A percentile compares a stretch with the other conserved stretches of the same genome.
phyloP scores from a whole-genome alignment of 129 eudicot genomes.

The Chrysanthemum lavandulifolium region DNA sequence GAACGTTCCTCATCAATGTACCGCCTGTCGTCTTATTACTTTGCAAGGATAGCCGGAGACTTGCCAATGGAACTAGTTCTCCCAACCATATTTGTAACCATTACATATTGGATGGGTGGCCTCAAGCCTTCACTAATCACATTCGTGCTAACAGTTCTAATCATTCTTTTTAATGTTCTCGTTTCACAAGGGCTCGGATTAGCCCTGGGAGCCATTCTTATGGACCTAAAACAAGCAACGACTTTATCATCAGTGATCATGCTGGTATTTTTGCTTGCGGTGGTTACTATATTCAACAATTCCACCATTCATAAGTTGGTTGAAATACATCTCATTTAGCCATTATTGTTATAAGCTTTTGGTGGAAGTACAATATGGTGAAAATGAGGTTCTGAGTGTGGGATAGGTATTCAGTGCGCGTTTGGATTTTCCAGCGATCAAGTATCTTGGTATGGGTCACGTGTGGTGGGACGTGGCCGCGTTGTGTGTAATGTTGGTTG shows the following conservation, averaged over 20 bases:
- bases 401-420: constrained; percentile 47
- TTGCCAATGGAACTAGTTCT: constrained; percentile 95
- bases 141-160: constrained; percentile 59
- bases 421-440: constrained; percentile 67
- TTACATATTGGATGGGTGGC: constrained; percentile 93
- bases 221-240: constrained; percentile 87
- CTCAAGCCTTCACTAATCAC: constrained; percentile 68
- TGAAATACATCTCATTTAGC: constrained; percentile 77
- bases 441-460: constrained; percentile 52
- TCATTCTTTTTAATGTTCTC: constrained; percentile 80
- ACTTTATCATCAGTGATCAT: constrained; percentile 80
- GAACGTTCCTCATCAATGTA: constrained; percentile 87
- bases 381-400: constrained; percentile 67
- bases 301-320: constrained; percentile 70
- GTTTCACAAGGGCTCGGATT: constrained; percentile 95
- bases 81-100: constrained; percentile 67
- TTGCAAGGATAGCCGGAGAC: constrained; percentile 78
- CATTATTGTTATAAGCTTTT: constrained; percentile 86
- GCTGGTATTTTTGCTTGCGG: constrained; percentile 86
- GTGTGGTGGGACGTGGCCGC: constrained; percentile 77
- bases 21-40: constrained; percentile 84
- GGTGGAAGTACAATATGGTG: constrained; percentile 66
- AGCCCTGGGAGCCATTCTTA: constrained; percentile 85
- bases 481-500: constrained; percentile 75
- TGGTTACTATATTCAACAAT: constrained; percentile 88